A percentile compares a stretch with the other conserved stretches of the same genome.
Conservation (phyloP, 208 protist genomes). For the Balamuthia mandrillaris region DNA sequence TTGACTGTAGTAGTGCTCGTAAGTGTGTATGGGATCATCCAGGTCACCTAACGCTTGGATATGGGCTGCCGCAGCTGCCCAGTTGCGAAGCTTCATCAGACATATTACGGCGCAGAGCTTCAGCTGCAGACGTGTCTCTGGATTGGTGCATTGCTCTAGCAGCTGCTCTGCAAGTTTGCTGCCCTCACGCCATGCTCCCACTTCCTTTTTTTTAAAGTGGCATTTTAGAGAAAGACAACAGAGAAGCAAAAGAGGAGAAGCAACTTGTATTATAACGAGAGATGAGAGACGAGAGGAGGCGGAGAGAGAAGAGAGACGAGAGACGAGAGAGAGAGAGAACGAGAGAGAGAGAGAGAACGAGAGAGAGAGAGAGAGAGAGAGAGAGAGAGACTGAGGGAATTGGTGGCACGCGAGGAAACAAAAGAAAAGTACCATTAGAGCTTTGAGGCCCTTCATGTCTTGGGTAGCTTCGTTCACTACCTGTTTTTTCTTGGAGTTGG, state of each 20-base stretch:
- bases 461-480: too few species aligned
- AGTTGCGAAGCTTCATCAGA: not conserved
- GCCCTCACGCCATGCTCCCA: not conserved
- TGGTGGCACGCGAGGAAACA: not conserved
- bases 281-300: not conserved
- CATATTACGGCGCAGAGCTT: not conserved
- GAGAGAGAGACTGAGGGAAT: not conserved
- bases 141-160: not conserved
- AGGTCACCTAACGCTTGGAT: too few species aligned
- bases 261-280: not conserved
- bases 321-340: too few species aligned
- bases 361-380: too few species aligned
- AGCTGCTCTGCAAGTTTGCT: slow-evolving; percentile 1
- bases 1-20: too few species aligned
- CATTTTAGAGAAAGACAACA: too few species aligned
- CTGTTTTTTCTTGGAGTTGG: too few species aligned
- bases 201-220: too few species aligned
- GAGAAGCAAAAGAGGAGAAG: not conserved
- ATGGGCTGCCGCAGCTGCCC: too few species aligned
- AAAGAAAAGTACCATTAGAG: not conserved
- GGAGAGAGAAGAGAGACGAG: not conserved
- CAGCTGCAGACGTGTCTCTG: not conserved
- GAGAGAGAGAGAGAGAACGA: too few species aligned
- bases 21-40: too few species aligned
- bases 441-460: slow-evolving; percentile 11